Percentiles rank a stretch among this genome's conserved stretches.
phyloP scores from a whole-genome alignment of 352 stramenopile genomes.

The Pythium folliculosum region DNA sequence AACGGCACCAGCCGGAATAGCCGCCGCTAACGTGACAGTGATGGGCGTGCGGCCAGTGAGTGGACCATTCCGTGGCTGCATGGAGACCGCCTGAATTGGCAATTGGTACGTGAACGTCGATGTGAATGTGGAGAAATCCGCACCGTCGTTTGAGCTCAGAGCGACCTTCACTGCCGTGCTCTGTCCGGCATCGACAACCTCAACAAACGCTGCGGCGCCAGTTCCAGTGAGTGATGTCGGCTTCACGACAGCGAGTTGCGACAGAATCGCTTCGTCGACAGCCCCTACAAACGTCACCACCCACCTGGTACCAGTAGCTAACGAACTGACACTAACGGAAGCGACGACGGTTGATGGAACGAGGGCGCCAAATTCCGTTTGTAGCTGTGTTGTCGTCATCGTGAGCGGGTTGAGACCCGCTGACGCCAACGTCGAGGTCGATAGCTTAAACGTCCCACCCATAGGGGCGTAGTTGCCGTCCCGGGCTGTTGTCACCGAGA shows the following conservation, averaged over 20 bases:
- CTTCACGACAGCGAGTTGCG: constrained; percentile 9
- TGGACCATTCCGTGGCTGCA: constrained; percentile 51
- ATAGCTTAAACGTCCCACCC: constrained; percentile 30
- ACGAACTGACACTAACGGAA: background rate
- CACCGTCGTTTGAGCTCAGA: constrained; percentile 35
- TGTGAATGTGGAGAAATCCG: constrained; percentile 37
- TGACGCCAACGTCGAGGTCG: background rate
- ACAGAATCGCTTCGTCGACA: constrained; percentile 12
- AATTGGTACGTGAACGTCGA: constrained; percentile 49
- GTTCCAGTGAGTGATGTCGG: constrained; percentile 30
- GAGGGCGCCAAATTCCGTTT: constrained; percentile 26
- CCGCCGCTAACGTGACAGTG: constrained; percentile 30
- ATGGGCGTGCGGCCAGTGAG: constrained; percentile 60
- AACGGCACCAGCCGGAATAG: constrained; percentile 20
- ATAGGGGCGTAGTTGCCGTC: constrained; percentile 37
- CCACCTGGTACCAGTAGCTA: constrained; percentile 25
- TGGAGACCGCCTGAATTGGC: constrained; percentile 36
- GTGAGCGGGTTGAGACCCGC: constrained; percentile 7
- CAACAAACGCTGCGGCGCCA: constrained; percentile 13
- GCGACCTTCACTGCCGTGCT: constrained; percentile 26
- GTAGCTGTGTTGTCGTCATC: constrained; percentile 14
- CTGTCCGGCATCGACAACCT: constrained; percentile 30
- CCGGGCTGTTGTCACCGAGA: constrained; percentile 23
- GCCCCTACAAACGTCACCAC: constrained; percentile 25
- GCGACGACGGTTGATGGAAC: constrained; percentile 13